Conservation (phyloP, 805 yeast species). For the Ogataea salicorniae region DNA sequence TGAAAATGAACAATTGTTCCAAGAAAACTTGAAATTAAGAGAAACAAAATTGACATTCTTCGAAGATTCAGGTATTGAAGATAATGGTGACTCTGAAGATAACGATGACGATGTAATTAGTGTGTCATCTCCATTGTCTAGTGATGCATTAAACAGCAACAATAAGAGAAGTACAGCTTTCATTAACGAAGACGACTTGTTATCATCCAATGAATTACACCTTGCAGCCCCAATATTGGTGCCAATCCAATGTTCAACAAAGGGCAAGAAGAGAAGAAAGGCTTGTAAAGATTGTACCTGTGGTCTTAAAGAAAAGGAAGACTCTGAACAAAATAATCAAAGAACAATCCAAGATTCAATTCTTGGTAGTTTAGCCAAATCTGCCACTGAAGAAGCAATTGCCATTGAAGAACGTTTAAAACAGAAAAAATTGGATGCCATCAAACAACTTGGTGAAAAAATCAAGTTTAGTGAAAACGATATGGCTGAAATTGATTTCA, state of each 20-base stretch:
- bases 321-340: constrained; percentile 46
- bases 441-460: constrained; percentile 13
- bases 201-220: constrained; percentile 28
- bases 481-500: constrained; percentile 86
- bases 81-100: constrained; percentile 14
- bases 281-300: constrained; percentile 99
- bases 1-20: constrained; percentile 27
- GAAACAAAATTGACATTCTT: constrained; percentile 50
- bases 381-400: constrained; percentile 50
- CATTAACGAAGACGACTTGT: constrained; percentile 54
- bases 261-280: constrained; percentile 65
- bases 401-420: constrained; percentile 46
- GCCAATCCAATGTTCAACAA: constrained; percentile 49
- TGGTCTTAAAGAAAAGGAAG: constrained; percentile 88
- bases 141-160: constrained; percentile 10
- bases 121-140: background rate
- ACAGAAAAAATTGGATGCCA: constrained; percentile 28
- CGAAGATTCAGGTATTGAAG: constrained; percentile 32
- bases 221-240: constrained; percentile 36
- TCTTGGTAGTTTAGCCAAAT: constrained; percentile 43
- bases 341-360: constrained; percentile 40
- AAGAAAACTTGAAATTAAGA: constrained; percentile 39
- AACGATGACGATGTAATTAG: constrained; percentile 22
- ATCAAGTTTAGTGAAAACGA: constrained; percentile 53
- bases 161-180: constrained; percentile 40